These are phyloP conservation scores for Tetrapyrgos nigripes DNA, from an alignment of 1,284 basidiomycete species.

Conservation along the genomic window DNA sequence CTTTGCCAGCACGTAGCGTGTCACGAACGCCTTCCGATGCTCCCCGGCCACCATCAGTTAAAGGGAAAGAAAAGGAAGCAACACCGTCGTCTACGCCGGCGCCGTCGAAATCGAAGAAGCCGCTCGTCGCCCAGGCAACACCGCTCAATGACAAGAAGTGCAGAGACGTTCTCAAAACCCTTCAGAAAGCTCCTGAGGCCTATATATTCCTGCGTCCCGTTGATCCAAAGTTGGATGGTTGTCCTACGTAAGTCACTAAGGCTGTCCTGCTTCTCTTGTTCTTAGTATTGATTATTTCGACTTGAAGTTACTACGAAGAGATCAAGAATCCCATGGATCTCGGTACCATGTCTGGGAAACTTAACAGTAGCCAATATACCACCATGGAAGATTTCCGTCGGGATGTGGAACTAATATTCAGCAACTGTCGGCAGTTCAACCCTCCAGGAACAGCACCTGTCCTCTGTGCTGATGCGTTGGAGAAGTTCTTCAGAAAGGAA, in stretches of 20 bases:
- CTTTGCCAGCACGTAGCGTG: constrained; percentile 25
- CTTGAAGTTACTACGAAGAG: constrained; percentile 86
- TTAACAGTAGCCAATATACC: constrained; percentile 71
- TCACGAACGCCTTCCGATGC: constrained; percentile 35
- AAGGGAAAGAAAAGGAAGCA: constrained; percentile 72
- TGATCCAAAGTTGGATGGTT: constrained; percentile 83
- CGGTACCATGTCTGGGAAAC: constrained; percentile 80
- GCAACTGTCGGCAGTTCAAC: constrained; percentile 92
- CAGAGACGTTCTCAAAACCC: constrained; percentile 69
- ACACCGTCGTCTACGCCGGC: constrained; percentile 33
- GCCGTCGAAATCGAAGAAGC: constrained; percentile 49
- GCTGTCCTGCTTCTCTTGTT: not conserved
- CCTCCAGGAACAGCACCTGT: constrained; percentile 80
- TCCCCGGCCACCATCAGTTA: constrained; percentile 47
- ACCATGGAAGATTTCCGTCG: constrained; percentile 84
- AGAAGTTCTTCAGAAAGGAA: constrained; percentile 83
- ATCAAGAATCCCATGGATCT: constrained; percentile 97
- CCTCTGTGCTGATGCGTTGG: constrained; percentile 74
- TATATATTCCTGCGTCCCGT: constrained; percentile 87
- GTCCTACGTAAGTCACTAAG: constrained; percentile 75
- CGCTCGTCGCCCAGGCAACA: constrained; percentile 41
- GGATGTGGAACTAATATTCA: constrained; percentile 87
- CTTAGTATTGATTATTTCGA: constrained; percentile 8
- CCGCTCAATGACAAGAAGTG: constrained; percentile 84
- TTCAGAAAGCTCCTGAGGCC: constrained; percentile 76